Evolutionary conservation across 805 yeast genomes (phyloP).

Genomic region (Candida pini): DNA sequence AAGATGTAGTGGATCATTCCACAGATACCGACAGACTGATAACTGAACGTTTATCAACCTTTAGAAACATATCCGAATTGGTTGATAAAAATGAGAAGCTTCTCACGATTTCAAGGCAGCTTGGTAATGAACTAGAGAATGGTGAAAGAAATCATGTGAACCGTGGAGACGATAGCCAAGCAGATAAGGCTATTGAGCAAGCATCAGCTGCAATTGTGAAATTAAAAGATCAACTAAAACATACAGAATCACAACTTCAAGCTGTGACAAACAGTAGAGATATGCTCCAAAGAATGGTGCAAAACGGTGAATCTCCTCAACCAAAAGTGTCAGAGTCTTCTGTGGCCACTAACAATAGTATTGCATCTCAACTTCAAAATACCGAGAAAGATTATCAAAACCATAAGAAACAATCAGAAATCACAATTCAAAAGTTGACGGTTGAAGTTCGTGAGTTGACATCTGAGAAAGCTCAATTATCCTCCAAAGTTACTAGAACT

Average conservation of each 20-base stretch:
- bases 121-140: slow-evolving; percentile 66
- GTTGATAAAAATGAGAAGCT: slow-evolving; percentile 73
- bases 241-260: slow-evolving; percentile 44
- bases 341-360: slow-evolving; percentile 13
- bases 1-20: slow-evolving; percentile 19
- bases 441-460: slow-evolving; percentile 35
- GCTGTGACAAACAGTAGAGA: slow-evolving; percentile 65
- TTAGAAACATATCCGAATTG: slow-evolving; percentile 60
- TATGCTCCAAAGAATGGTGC: slow-evolving; percentile 37
- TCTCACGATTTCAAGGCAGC: slow-evolving; percentile 57
- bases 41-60: slow-evolving; percentile 66
- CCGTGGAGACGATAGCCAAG: slow-evolving; percentile 32
- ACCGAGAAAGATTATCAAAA: slow-evolving; percentile 36
- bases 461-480: slow-evolving; percentile 39
- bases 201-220: slow-evolving; percentile 66
- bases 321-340: slow-evolving; percentile 7
- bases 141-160: slow-evolving; percentile 51
- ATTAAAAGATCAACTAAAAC: slow-evolving; percentile 52
- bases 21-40: slow-evolving; percentile 71
- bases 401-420: slow-evolving; percentile 34
- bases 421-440: slow-evolving; percentile 44
- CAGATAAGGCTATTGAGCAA: slow-evolving; percentile 20
- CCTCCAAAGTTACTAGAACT: slow-evolving; percentile 46
- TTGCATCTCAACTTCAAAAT: slow-evolving; percentile 26
- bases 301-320: slow-evolving; percentile 29